These are phyloP conservation scores for Nymphaea colorata DNA, from an alignment of 164 flowering plant species.

Conservation along the genomic window DNA sequence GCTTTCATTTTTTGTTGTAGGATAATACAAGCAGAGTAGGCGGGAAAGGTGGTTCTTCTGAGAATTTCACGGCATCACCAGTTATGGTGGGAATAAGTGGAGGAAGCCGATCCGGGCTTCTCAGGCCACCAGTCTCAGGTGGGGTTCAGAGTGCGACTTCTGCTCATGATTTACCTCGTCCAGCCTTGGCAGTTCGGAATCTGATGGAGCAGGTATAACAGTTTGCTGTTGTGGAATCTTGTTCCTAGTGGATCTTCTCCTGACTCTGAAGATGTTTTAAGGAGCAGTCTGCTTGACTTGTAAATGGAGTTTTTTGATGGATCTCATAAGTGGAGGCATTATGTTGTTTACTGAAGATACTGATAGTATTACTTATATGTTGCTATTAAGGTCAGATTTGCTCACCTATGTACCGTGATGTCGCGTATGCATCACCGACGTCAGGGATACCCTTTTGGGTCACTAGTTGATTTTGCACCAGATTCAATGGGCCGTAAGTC, in stretches of 20 bases:
- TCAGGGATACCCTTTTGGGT: constrained; percentile 96
- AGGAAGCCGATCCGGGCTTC: constrained; percentile 84
- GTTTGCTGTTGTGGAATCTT: background rate
- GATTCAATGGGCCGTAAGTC: constrained; percentile 93
- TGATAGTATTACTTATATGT: background rate
- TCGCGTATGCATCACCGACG: constrained; percentile 97
- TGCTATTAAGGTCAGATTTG: constrained; percentile 83
- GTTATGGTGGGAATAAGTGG: constrained; percentile 24
- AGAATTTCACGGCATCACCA: constrained; percentile 7
- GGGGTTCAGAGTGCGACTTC: constrained; percentile 99
- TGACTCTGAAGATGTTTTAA: no score
- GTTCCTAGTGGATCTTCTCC: background rate
- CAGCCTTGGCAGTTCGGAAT: constrained; percentile 97
- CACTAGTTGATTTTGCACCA: constrained; percentile 95
- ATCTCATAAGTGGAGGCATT: background rate
- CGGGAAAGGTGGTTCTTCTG: background rate
- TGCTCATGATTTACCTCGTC: constrained; percentile 93
- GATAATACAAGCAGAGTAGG: background rate
- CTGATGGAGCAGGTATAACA: constrained; percentile 88
- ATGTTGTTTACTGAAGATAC: background rate
- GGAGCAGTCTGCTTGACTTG: no score
- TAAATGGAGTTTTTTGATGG: background rate
- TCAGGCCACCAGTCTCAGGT: constrained; percentile 97
- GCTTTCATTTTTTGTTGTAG: background rate
- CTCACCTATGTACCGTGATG: constrained; percentile 96